A percentile compares a stretch with the other conserved stretches of the same genome.
Conservation (phyloP, 306 rosid species). For the Casuarina cunninghamiana region DNA sequence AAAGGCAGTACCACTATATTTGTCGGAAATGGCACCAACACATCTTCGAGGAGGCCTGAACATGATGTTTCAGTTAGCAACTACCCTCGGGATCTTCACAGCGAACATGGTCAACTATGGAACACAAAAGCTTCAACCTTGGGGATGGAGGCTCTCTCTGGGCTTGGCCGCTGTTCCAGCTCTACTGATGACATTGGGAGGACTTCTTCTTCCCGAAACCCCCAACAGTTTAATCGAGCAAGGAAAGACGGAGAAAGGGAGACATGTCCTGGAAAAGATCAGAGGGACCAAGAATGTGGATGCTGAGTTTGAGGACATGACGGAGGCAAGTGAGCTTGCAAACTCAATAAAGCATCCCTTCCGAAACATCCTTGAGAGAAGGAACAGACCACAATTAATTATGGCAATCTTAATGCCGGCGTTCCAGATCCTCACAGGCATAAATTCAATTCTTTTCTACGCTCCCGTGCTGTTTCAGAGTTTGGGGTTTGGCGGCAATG, state of each 20-base stretch:
- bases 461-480: slow-evolving; percentile 87
- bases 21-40: slow-evolving; percentile 95
- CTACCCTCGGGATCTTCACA: slow-evolving; percentile 78
- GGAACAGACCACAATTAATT: slow-evolving; percentile 71
- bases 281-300: slow-evolving; percentile 71
- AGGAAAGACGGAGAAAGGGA: slow-evolving; percentile 59
- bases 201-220: slow-evolving; percentile 80
- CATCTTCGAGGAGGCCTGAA: slow-evolving; percentile 88
- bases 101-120: slow-evolving; percentile 95
- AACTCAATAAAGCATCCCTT: slow-evolving; percentile 67
- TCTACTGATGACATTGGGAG: slow-evolving; percentile 72
- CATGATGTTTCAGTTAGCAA: slow-evolving; percentile 97
- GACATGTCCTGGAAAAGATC: slow-evolving; percentile 59
- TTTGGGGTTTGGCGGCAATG: slow-evolving; percentile 81
- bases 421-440: slow-evolving; percentile 87
- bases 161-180: slow-evolving; percentile 86
- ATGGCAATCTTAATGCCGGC: slow-evolving; percentile 88
- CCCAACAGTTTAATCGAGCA: slow-evolving; percentile 85
- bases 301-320: slow-evolving; percentile 83
- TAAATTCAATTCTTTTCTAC: slow-evolving; percentile 84
- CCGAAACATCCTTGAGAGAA: slow-evolving; percentile 62
- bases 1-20: slow-evolving; percentile 87
- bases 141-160: slow-evolving; percentile 96
- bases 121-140: slow-evolving; percentile 66
- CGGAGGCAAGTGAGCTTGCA: slow-evolving; percentile 77